Base-by-base conservation (phyloP, 2,329 filamentous ascomycete species). In the Plectosphaerella cucumerina region DNA sequence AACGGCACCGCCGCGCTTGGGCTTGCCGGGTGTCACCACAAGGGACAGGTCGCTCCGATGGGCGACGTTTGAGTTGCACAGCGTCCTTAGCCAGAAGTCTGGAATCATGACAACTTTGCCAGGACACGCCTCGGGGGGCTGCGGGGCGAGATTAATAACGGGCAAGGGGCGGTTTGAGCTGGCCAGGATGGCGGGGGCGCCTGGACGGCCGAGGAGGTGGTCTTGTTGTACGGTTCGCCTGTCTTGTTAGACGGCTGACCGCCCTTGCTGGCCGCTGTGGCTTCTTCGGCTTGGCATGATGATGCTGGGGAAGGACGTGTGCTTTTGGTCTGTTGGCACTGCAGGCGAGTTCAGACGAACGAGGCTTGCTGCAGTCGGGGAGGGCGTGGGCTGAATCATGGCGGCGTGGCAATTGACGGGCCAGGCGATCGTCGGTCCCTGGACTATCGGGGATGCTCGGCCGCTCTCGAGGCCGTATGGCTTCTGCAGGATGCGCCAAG, bases 1-100 rank as follows among this genome's bases (percentile, higher is more conserved):
- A 8, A 90, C 79, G 1, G 91, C 91, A 50, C 94, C 86, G 45
- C 89, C 90, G 54, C 83, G 85, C 66, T 89, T 93, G 1, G 90
- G 90, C 54, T 83, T 84, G 0, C 83, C 84, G 0, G 90, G 90
- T 0, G 90, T 96, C 1, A 89, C 94, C 43, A 79, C 80, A 44
- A 96, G 71, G 0, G 89, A 84, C 3, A 96, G 70, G 0, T 78
- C 80, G 49, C 69, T 69, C 1, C 95, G 78, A 60, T 93, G 94
- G 1, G 81, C 76, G 47, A 90, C 80, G 65, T 93, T 95, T 51
- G 78, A 82, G 58, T 84, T 85, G 73, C 89, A 94, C 6, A 96
- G 78, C 4, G 76, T 82, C 10, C 81, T 77, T 1, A 89, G 87
- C 72, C 89, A 90, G 65, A 96, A 86, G 54, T 83, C 86, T 2